A percentile compares a stretch with the other conserved stretches of the same genome.
Evolutionary conservation across 352 stramenopile genomes (phyloP).

Genomic region (Phytophthora pluvialis): DNA sequence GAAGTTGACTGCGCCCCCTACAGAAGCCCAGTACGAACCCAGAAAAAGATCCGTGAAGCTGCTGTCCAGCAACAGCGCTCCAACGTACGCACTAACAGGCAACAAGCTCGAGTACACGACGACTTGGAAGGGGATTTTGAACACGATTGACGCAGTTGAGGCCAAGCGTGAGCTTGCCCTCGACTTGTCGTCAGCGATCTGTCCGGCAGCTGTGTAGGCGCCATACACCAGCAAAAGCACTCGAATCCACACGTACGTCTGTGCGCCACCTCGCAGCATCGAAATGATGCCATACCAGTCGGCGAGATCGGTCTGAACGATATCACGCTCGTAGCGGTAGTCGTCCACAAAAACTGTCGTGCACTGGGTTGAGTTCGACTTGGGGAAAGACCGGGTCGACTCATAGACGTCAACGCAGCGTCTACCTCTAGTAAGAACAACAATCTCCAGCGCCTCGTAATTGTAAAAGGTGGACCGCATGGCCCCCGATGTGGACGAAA

Average conservation of each 20-base stretch:
- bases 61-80: conserved; percentile 48
- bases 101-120: conserved; percentile 60
- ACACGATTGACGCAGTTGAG: conserved; percentile 26
- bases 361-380: conserved; percentile 8
- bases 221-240: conserved; percentile 28
- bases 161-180: conserved; percentile 1
- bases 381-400: background rate
- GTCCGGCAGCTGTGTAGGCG: conserved; percentile 2
- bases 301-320: conserved; percentile 41
- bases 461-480: conserved; percentile 21
- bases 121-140: conserved; percentile 58
- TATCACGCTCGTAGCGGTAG: conserved; percentile 59
- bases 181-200: background rate
- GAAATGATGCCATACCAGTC: conserved; percentile 41
- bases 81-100: conserved; percentile 43
- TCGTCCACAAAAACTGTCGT: conserved; percentile 53
- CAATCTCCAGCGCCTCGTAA: conserved; percentile 37
- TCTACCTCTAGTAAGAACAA: conserved; percentile 41
- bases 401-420: conserved; percentile 7
- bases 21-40: conserved; percentile 44
- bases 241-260: conserved; percentile 61
- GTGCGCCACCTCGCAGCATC: conserved; percentile 38
- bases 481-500: conserved; percentile 14
- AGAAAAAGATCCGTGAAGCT: conserved; percentile 48
- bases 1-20: conserved; percentile 28